Evolutionary conservation across 2,329 filamentous ascomycete species (phyloP).

Genomic region (Clarireedia monteithiana): DNA sequence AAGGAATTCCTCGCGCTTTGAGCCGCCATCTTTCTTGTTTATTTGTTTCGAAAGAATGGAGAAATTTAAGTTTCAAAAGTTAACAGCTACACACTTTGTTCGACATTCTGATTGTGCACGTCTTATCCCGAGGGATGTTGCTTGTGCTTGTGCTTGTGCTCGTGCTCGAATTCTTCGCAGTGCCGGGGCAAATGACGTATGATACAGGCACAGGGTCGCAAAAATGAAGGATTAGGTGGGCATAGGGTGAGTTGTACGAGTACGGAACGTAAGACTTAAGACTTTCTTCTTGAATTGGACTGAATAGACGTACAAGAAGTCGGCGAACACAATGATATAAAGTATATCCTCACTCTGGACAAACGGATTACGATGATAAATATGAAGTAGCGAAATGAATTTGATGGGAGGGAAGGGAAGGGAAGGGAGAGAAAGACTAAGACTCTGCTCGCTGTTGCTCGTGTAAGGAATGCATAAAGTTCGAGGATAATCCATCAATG

Average conservation of each 20-base stretch:
- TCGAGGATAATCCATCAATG: background rate
- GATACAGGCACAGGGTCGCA: background rate
- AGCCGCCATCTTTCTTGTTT: slow-evolving; percentile 1
- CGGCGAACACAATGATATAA: too few relatives aligned
- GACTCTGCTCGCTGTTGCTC: too few relatives aligned
- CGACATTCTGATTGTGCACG: background rate
- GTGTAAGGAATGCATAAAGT: too few relatives aligned
- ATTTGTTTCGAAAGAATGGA: background rate
- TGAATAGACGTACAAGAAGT: too few relatives aligned
- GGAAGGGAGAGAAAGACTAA: background rate
- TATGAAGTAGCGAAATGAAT: background rate
- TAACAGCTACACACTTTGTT: background rate
- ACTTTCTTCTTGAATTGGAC: too few relatives aligned
- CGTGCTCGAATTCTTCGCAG: background rate
- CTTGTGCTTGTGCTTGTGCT: background rate
- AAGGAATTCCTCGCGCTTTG: slow-evolving; percentile 17
- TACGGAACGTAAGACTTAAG: too few relatives aligned
- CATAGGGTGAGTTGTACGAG: too few relatives aligned
- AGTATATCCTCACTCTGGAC: background rate
- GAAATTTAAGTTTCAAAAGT: background rate
- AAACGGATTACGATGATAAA: background rate
- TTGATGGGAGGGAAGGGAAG: too few relatives aligned
- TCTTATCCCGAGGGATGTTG: background rate
- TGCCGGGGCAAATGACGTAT: slow-evolving; percentile 5
- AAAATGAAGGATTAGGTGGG: background rate